Conservation (phyloP, 148 eudicot species). For the Heliamphora exappendiculata region DNA sequence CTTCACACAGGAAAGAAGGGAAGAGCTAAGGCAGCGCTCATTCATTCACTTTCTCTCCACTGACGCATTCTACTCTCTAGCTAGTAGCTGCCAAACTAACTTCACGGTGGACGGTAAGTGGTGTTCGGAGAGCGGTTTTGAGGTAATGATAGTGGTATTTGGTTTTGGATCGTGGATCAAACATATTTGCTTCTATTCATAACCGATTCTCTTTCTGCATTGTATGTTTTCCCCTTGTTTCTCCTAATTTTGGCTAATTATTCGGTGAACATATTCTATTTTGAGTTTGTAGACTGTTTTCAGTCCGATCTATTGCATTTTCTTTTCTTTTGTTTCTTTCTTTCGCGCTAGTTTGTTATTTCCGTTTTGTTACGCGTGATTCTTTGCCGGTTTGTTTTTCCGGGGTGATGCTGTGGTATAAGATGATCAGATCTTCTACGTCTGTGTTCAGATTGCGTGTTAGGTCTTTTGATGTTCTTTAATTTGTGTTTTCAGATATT, state of each 20-base stretch:
- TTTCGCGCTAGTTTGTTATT: not conserved
- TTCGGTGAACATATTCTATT: not conserved
- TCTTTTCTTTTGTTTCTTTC: not conserved
- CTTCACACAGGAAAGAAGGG: too few species aligned
- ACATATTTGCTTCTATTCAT: not conserved
- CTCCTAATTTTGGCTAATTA: not conserved
- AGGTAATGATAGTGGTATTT: not conserved
- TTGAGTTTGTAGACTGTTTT: not conserved
- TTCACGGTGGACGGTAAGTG: not conserved
- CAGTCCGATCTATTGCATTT: slow-evolving; percentile 3
- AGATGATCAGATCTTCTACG: not conserved
- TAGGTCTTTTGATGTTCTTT: not conserved
- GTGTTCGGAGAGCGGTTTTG: not conserved
- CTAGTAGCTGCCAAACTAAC: too few species aligned
- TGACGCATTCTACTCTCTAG: too few species aligned
- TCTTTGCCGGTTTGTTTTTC: not conserved
- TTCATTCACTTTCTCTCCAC: too few species aligned
- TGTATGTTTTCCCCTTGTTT: not conserved
- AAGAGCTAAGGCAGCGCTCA: too few species aligned
- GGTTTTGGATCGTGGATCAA: not conserved
- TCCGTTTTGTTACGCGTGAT: not conserved
- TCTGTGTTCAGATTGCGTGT: not conserved
- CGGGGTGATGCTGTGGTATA: not conserved
- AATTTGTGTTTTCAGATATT: not conserved
- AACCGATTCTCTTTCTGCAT: not conserved